Percentiles rank a stretch among this genome's conserved stretches.
Evolutionary conservation across 495 filamentous ascomycete species (phyloP).

Genomic region (Aspergillus mulundensis): DNA sequence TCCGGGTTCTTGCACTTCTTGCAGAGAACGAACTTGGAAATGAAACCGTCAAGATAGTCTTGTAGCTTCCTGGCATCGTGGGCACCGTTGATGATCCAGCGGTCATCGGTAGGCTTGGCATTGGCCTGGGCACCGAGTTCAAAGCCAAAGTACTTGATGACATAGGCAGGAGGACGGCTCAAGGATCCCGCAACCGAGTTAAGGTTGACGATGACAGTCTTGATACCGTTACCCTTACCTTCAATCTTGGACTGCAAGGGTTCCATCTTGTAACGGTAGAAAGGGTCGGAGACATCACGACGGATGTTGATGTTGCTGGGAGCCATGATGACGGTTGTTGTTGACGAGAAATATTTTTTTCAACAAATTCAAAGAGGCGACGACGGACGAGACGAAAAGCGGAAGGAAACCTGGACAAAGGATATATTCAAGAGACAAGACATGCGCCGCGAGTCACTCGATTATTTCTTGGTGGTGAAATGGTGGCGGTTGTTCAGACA

Average conservation of each 20-base stretch:
- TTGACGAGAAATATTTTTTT: conserved; percentile 12
- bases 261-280: conserved; percentile 99
- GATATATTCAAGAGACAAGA: conserved; percentile 46
- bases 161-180: conserved; percentile 84
- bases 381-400: conserved; percentile 25
- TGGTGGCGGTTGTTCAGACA: conserved; percentile 41
- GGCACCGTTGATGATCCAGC: conserved; percentile 99
- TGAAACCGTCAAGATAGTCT: conserved; percentile 97
- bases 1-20: conserved; percentile 99
- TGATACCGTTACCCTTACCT: conserved; percentile 97
- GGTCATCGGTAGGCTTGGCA: conserved; percentile 92
- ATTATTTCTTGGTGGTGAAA: conserved; percentile 50
- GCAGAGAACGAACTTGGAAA: conserved; percentile 96
- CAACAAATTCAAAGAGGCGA: conserved; percentile 13
- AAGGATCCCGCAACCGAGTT: conserved; percentile 91
- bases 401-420: conserved; percentile 39
- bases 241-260: conserved; percentile 97
- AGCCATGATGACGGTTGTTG: conserved; percentile 63
- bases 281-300: conserved; percentile 95
- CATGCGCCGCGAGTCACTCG: conserved; percentile 43
- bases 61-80: conserved; percentile 95
- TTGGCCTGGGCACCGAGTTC: conserved; percentile 98
- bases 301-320: conserved; percentile 83
- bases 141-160: conserved; percentile 99
- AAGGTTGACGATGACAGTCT: conserved; percentile 94